A percentile compares a stretch with the other conserved stretches of the same genome.
These are phyloP conservation scores for Leptodermis oblonga DNA, from an alignment of 257 asterid species.

Conservation along the genomic window DNA sequence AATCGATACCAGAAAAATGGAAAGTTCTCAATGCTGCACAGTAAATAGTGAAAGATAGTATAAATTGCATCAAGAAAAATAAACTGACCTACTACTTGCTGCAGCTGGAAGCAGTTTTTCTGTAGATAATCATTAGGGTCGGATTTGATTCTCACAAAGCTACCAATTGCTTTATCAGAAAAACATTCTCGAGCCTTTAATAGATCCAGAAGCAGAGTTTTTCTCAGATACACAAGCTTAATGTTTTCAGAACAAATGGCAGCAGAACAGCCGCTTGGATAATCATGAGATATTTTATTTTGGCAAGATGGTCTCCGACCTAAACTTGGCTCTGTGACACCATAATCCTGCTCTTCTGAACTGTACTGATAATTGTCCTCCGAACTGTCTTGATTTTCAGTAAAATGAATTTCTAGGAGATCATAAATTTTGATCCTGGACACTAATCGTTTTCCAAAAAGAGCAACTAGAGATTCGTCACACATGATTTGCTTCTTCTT, in stretches of 20 bases:
- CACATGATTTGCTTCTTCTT: constrained; percentile 71
- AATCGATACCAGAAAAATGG: background rate
- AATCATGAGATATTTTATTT: constrained; percentile 39
- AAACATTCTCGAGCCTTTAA: constrained; percentile 51
- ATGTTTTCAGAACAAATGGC: constrained; percentile 67
- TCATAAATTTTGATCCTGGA: constrained; percentile 49
- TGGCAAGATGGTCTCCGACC: constrained; percentile 20
- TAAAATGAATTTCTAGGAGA: constrained; percentile 77
- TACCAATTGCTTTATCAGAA: constrained; percentile 58
- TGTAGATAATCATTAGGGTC: constrained; percentile 75
- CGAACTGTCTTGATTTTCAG: constrained; percentile 60
- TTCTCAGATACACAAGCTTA: constrained; percentile 66
- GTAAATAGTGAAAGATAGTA: background rate
- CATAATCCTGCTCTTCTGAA: constrained; percentile 51
- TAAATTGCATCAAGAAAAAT: constrained; percentile 11
- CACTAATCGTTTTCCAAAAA: constrained; percentile 62
- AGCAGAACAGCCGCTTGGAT: constrained; percentile 70
- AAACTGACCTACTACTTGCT: constrained; percentile 68
- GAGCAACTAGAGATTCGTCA: constrained; percentile 59
- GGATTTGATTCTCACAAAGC: constrained; percentile 80
- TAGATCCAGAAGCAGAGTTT: constrained; percentile 63
- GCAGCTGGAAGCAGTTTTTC: constrained; percentile 72
- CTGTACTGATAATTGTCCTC: constrained; percentile 50
- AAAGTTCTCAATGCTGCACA: background rate
- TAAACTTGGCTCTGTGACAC: constrained; percentile 10